Evolutionary conservation across 1,284 basidiomycete genomes (phyloP).

Genomic region (Phellinidium pouzarii): DNA sequence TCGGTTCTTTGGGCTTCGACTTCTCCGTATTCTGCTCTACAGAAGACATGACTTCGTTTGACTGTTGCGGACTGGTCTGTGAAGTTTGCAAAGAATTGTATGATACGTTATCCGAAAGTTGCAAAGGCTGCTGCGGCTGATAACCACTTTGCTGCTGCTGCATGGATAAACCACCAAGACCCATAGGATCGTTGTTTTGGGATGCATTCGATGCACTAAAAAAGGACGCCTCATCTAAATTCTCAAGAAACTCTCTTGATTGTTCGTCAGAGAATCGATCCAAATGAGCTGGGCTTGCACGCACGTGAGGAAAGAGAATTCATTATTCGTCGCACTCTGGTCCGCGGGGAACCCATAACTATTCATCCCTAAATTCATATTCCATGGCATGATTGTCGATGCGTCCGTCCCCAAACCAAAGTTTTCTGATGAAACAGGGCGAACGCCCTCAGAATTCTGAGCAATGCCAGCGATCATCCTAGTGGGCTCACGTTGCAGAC

Average conservation of each 20-base stretch:
- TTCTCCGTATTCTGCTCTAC: conserved; percentile 20
- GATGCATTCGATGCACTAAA: conserved; percentile 45
- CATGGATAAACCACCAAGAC: background rate
- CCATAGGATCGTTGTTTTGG: background rate
- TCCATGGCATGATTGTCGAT: conserved; percentile 18
- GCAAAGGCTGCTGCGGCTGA: conserved; percentile 18
- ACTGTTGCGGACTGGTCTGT: conserved; percentile 8
- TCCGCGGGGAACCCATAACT: conserved; percentile 14
- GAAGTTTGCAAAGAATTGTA: conserved; percentile 19
- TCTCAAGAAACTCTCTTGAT: conserved; percentile 72
- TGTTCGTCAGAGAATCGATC: conserved; percentile 1
- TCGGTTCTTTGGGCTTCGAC: conserved; percentile 24
- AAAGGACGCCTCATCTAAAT: conserved; percentile 66
- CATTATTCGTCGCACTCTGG: conserved; percentile 35
- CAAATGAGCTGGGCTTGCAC: conserved; percentile 25
- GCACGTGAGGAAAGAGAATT: conserved; percentile 76
- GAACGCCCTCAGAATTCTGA: conserved; percentile 7
- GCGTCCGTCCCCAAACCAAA: conserved; percentile 15
- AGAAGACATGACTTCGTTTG: conserved; percentile 19
- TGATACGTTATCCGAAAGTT: conserved; percentile 19
- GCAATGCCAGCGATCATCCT: conserved; percentile 1
- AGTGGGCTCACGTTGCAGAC: conserved; percentile 13
- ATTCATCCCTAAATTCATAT: background rate
- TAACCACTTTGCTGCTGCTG: conserved; percentile 18
- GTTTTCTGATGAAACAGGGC: conserved; percentile 11